Conservation (phyloP, 768 basidiomycete genomes). For the Psilocybe tampanensis region DNA sequence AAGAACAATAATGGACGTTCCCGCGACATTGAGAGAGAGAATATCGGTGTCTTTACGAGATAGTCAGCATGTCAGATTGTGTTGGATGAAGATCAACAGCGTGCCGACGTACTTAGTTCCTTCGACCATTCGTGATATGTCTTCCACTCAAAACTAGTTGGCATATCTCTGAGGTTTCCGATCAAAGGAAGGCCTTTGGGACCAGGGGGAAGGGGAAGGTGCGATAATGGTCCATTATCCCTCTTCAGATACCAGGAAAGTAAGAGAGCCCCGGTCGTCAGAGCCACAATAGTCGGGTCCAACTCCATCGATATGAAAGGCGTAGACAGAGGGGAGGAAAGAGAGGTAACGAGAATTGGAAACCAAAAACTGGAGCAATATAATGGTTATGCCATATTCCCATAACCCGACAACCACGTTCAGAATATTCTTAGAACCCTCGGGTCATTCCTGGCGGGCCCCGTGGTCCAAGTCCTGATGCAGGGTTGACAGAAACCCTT, state of each 20-base stretch:
- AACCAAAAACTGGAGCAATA: no score
- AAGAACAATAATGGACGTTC: constrained; percentile 29
- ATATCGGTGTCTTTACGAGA: constrained; percentile 31
- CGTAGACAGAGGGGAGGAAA: no score
- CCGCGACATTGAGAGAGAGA: constrained; percentile 29
- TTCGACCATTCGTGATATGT: constrained; percentile 35
- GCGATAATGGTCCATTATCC: constrained; percentile 8
- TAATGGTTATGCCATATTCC: no score
- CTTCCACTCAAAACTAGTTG: constrained; percentile 19
- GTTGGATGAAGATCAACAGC: background rate
- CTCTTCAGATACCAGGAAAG: constrained; percentile 30
- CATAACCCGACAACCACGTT: no score
- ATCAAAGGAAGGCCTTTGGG: constrained; percentile 26
- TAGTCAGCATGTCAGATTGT: background rate
- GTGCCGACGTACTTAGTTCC: constrained; percentile 26
- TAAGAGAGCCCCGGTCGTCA: constrained; percentile 15
- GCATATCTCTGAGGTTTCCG: constrained; percentile 28
- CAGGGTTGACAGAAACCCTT: no score
- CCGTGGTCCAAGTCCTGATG: no score
- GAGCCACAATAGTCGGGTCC: no score
- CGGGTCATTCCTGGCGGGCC: no score
- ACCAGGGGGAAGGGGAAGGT: constrained; percentile 28
- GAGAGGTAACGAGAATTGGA: no score
- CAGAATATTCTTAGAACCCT: no score
- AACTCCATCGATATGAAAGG: no score